phyloP scores from a whole-genome alignment of 768 basidiomycete species.

The Collybia nuda region DNA sequence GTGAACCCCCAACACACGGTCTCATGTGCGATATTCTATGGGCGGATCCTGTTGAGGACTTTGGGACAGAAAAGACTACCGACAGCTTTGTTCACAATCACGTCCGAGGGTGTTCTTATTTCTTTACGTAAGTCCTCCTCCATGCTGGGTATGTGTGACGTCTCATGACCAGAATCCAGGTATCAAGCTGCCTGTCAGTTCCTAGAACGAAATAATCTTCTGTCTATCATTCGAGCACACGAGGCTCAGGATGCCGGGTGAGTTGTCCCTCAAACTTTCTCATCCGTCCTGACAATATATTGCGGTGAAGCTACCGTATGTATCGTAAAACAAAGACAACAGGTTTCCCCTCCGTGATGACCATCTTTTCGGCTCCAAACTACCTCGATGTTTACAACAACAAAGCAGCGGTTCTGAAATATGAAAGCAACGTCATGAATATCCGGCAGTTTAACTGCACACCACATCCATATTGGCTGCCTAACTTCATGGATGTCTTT shows the following conservation, averaged over 20 bases:
- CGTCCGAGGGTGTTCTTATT: conserved; percentile 95
- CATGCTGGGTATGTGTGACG: not conserved
- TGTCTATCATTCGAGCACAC: conserved; percentile 97
- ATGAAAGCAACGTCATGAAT: conserved; percentile 98
- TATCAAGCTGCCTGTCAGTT: conserved; percentile 98
- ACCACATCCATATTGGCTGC: conserved; percentile 96
- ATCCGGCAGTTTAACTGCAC: conserved; percentile 97
- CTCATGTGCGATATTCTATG: conserved; percentile 99
- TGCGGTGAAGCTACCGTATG: conserved; percentile 80
- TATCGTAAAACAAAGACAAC: conserved; percentile 98
- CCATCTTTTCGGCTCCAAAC: conserved; percentile 98
- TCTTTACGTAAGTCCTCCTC: conserved; percentile 54
- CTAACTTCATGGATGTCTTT: conserved; percentile 99
- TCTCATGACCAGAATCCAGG: conserved; percentile 36
- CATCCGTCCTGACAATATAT: conserved; percentile 2
- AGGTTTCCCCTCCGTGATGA: conserved; percentile 99
- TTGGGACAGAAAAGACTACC: conserved; percentile 88
- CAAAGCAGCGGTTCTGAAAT: conserved; percentile 98
- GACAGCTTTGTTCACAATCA: conserved; percentile 96
- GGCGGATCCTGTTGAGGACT: conserved; percentile 98
- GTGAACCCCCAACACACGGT: conserved; percentile 96
- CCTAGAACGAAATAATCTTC: conserved; percentile 93
- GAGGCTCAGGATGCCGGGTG: conserved; percentile 99
- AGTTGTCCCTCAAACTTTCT: conserved; percentile 17
- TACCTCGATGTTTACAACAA: conserved; percentile 99